Evolutionary conservation across 2,329 filamentous ascomycete species (phyloP).

Genomic region (Epichloe scottii): DNA sequence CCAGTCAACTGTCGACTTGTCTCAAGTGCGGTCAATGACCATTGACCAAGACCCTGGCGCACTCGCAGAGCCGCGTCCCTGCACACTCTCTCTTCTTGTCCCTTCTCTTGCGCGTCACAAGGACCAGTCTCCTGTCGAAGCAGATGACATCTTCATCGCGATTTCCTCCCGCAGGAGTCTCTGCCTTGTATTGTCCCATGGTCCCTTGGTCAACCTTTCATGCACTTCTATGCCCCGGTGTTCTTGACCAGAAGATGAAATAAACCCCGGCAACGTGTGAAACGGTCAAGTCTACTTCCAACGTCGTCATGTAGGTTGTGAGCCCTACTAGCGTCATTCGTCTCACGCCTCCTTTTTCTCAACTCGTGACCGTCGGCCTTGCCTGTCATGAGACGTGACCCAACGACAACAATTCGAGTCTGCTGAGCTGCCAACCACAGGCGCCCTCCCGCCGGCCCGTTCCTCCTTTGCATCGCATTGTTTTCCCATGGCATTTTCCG

Average conservation of each 20-base stretch:
- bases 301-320: background rate
- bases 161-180: background rate
- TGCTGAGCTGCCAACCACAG: background rate
- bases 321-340: conserved; percentile 6
- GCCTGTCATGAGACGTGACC: background rate
- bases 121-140: background rate
- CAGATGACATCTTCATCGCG: background rate
- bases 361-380: background rate
- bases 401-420: background rate
- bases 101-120: background rate
- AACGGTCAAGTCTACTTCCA: background rate
- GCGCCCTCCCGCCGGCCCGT: background rate
- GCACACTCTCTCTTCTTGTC: background rate
- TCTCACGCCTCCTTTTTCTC: background rate
- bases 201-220: too few relatives aligned
- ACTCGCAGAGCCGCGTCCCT: background rate
- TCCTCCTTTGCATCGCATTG: background rate
- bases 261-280: too few relatives aligned
- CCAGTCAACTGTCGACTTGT: background rate
- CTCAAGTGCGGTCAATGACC: background rate
- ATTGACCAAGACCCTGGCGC: background rate
- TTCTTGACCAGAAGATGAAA: too few relatives aligned
- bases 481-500: too few relatives aligned
- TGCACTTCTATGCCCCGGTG: too few relatives aligned
- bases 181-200: too few relatives aligned